Evolutionary conservation across 2,329 filamentous ascomycete genomes (phyloP).

Genomic region (Teratosphaeriaceae sp.): DNA sequence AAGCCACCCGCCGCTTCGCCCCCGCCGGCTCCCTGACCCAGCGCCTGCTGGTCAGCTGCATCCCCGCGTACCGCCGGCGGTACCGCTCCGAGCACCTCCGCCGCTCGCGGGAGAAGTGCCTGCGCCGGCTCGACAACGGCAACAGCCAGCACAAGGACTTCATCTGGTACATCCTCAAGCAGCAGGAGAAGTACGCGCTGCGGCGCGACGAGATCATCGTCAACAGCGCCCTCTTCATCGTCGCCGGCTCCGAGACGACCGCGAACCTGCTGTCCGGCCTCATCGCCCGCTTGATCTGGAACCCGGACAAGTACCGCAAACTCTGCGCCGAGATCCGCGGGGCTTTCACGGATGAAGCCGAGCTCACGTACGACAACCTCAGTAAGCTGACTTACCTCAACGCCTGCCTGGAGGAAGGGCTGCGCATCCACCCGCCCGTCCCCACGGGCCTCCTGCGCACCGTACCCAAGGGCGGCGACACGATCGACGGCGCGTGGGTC

Average conservation of each 20-base stretch:
- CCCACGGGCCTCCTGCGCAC: slow-evolving; percentile 14
- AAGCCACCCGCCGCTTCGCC: slow-evolving; percentile 19
- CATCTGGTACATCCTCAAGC: slow-evolving; percentile 42
- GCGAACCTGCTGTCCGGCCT: slow-evolving; percentile 63
- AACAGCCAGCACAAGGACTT: slow-evolving; percentile 31
- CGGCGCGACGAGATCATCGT: slow-evolving; percentile 27
- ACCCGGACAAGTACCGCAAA: slow-evolving; percentile 47
- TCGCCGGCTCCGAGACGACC: slow-evolving; percentile 71
- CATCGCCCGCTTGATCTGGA: slow-evolving; percentile 65
- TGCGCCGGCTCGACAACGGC: slow-evolving; percentile 12
- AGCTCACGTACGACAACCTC: slow-evolving; percentile 30
- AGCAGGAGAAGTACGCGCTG: slow-evolving; percentile 23
- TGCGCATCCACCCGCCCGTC: slow-evolving; percentile 33
- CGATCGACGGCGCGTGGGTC: not conserved
- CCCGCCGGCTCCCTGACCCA: slow-evolving; percentile 10
- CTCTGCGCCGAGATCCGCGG: slow-evolving; percentile 51
- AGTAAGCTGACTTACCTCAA: slow-evolving; percentile 32
- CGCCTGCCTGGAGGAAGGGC: slow-evolving; percentile 30
- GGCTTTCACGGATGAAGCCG: slow-evolving; percentile 23
- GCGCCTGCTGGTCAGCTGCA: slow-evolving; percentile 7
- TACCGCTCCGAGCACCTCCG: slow-evolving; percentile 3
- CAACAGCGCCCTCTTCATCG: slow-evolving; percentile 52
- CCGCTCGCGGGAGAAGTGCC: slow-evolving; percentile 9
- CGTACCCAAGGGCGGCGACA: not conserved
- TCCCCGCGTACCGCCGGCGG: slow-evolving; percentile 5